Evolutionary conservation across 495 filamentous ascomycete genomes (phyloP).

Genomic region (Penicillium pulvis): DNA sequence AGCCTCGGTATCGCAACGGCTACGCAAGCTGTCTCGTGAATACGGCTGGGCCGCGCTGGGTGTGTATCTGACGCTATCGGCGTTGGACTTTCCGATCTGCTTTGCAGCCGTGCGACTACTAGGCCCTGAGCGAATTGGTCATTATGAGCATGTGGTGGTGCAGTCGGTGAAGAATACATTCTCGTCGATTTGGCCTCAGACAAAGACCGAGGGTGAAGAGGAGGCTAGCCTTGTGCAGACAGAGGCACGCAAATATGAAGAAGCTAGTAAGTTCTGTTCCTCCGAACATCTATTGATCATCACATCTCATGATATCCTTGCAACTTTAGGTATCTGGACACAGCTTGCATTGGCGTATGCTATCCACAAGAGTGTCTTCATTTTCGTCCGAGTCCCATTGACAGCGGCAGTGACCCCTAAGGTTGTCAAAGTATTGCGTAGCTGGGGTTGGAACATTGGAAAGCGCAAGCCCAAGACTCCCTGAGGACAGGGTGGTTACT

Average conservation of each 20-base stretch:
- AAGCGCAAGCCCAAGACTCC: slow-evolving; percentile 57
- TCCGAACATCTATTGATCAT: not conserved
- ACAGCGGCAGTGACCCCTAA: slow-evolving; percentile 89
- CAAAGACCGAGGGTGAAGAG: slow-evolving; percentile 16
- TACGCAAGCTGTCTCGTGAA: slow-evolving; percentile 84
- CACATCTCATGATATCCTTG: not conserved
- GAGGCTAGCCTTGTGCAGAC: slow-evolving; percentile 25
- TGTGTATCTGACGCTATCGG: slow-evolving; percentile 80
- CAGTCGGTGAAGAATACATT: slow-evolving; percentile 36
- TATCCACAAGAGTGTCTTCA: slow-evolving; percentile 97
- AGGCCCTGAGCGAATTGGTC: slow-evolving; percentile 82
- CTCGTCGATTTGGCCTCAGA: slow-evolving; percentile 30
- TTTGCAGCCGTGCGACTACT: slow-evolving; percentile 82
- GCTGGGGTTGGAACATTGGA: slow-evolving; percentile 81
- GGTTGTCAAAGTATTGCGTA: slow-evolving; percentile 79
- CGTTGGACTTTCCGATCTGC: slow-evolving; percentile 93
- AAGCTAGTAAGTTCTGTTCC: slow-evolving; percentile 54
- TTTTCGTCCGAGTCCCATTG: slow-evolving; percentile 88
- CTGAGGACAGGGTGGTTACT: slow-evolving; percentile 12
- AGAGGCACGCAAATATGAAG: slow-evolving; percentile 38
- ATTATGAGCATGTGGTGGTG: slow-evolving; percentile 53
- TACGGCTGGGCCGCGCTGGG: slow-evolving; percentile 95
- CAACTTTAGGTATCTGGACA: slow-evolving; percentile 70
- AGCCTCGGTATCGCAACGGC: slow-evolving; percentile 62
- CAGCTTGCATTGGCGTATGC: slow-evolving; percentile 94